A percentile compares a stretch with the other conserved stretches of the same genome.
These are phyloP conservation scores for Pyrus bretschneideri DNA, from an alignment of 306 rosid species.

Conservation along the genomic window DNA sequence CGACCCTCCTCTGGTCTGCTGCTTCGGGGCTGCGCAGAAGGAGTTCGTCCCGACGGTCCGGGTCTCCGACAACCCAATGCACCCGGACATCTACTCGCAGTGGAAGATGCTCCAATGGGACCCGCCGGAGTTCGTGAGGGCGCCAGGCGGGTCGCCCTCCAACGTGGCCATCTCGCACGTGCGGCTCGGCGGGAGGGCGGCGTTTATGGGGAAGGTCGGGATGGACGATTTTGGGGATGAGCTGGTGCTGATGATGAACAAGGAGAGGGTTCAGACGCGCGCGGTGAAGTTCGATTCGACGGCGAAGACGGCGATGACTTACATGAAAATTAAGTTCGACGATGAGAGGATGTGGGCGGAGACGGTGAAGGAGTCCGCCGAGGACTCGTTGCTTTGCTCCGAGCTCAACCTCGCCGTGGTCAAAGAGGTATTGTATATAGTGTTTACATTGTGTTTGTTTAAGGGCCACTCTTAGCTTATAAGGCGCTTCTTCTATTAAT, in stretches of 20 bases:
- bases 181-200: slow-evolving; percentile 89
- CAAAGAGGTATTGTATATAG: slow-evolving; percentile 50
- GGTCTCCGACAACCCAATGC: slow-evolving; percentile 65
- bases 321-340: slow-evolving; percentile 57
- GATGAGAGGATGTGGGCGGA: slow-evolving; percentile 60
- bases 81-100: slow-evolving; percentile 70
- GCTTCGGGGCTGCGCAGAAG: slow-evolving; percentile 76
- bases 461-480: not conserved
- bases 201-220: slow-evolving; percentile 85
- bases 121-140: slow-evolving; percentile 85
- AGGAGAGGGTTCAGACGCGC: slow-evolving; percentile 77
- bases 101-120: slow-evolving; percentile 99
- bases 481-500: not conserved
- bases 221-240: slow-evolving; percentile 61
- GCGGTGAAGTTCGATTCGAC: slow-evolving; percentile 52
- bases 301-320: slow-evolving; percentile 45
- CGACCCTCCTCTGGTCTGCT: slow-evolving; percentile 71
- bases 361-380: slow-evolving; percentile 47
- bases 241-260: slow-evolving; percentile 63
- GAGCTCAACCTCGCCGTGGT: slow-evolving; percentile 74
- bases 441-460: not conserved
- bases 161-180: slow-evolving; percentile 85
- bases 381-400: slow-evolving; percentile 50
- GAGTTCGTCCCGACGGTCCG: slow-evolving; percentile 81
- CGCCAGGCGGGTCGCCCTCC: slow-evolving; percentile 67